Evolutionary conservation across 75 land plant genomes (phyloP).

Genomic region (Sequoia sempervirens): DNA sequence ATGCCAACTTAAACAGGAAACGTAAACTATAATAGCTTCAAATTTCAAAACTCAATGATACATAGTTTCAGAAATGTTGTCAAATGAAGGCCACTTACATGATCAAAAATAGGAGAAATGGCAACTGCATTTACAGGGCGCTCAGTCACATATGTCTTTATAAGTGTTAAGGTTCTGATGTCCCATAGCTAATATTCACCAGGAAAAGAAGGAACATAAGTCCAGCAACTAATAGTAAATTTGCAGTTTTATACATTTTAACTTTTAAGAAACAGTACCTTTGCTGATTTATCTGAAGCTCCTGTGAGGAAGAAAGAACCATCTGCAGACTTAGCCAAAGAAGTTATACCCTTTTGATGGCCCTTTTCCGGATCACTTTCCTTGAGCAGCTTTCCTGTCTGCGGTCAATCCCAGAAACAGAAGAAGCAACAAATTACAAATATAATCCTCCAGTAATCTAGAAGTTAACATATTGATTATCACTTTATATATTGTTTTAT

Average conservation of each 20-base stretch:
- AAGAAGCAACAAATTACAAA: neutral
- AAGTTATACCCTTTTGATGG: constrained; percentile 73
- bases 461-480: neutral
- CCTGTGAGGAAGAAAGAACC: constrained; percentile 91
- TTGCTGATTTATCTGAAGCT: constrained; percentile 85
- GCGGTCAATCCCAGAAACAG: constrained; percentile 5
- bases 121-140: constrained; percentile 95
- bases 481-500: neutral
- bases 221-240: neutral
- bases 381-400: constrained; percentile 86
- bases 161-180: constrained; percentile 61
- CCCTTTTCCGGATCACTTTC: constrained; percentile 82
- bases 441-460: neutral
- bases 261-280: constrained; percentile 31
- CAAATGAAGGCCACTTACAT: constrained; percentile 48
- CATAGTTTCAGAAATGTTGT: neutral
- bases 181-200: constrained; percentile 71
- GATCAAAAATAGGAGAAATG: constrained; percentile 96
- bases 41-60: neutral
- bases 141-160: constrained; percentile 90
- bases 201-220: neutral
- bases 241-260: neutral
- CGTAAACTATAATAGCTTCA: neutral
- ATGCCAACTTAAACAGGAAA: neutral
- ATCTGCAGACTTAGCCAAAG: constrained; percentile 79